phyloP scores from a whole-genome alignment of 441 rosid genomes.

The Lepidium campestre region DNA sequence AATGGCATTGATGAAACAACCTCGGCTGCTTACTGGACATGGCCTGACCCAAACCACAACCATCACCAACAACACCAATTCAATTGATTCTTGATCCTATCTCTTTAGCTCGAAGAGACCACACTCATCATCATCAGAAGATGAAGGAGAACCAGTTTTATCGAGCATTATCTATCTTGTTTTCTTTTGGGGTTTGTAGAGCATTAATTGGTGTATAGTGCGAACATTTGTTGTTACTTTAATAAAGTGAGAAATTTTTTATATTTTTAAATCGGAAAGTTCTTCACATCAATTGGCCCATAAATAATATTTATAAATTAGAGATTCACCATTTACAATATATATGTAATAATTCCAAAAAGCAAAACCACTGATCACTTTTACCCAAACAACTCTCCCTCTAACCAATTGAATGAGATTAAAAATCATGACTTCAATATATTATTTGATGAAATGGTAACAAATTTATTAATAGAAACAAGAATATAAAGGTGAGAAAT shows the following conservation, averaged over 20 bases:
- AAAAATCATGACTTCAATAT: background rate
- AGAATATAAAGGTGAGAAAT: constrained; percentile 23
- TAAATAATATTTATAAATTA: background rate
- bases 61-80: constrained; percentile 31
- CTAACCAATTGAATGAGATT: background rate
- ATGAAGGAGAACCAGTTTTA: no score
- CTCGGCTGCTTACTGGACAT: constrained; percentile 58
- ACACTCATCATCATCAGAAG: background rate
- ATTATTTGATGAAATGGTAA: constrained; percentile 10
- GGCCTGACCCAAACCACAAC: constrained; percentile 59
- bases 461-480: constrained; percentile 7
- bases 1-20: constrained; percentile 71
- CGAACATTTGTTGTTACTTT: constrained; percentile 6
- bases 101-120: background rate
- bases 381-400: background rate
- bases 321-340: background rate
- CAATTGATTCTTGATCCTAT: constrained; percentile 18
- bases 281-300: background rate
- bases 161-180: no score
- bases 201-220: constrained; percentile 15
- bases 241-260: background rate
- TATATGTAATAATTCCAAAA: background rate
- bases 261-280: background rate
- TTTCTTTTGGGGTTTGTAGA: constrained; percentile 14
- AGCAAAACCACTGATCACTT: background rate